phyloP scores from a whole-genome alignment of 805 yeast genomes.

The Candida schatavii region DNA sequence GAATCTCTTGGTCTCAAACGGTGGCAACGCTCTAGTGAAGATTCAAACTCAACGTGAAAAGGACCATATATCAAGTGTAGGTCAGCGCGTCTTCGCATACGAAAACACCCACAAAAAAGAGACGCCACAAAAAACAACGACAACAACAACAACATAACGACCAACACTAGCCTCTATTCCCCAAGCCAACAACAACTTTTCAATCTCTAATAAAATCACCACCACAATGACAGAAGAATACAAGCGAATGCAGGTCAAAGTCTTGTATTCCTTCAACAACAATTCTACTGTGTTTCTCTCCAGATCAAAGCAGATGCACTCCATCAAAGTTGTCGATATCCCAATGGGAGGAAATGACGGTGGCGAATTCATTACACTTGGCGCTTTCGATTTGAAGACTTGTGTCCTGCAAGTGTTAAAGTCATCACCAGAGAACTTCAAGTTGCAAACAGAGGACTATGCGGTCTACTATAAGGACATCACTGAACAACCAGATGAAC shows the following conservation, averaged over 20 bases:
- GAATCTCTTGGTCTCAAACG: too few relatives aligned
- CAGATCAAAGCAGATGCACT: constrained; percentile 30
- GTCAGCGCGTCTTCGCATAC: too few relatives aligned
- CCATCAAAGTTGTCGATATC: constrained; percentile 38
- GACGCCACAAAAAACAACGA: constrained; percentile 1
- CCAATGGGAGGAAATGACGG: constrained; percentile 22
- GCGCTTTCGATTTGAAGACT: constrained; percentile 39
- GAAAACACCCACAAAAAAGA: too few relatives aligned
- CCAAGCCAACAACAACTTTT: too few relatives aligned
- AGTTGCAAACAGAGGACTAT: constrained; percentile 36
- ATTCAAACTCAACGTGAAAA: too few relatives aligned
- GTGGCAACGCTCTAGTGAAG: too few relatives aligned
- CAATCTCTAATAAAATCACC: not conserved
- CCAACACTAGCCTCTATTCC: not conserved
- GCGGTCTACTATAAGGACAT: constrained; percentile 46
- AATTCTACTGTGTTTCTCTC: constrained; percentile 42
- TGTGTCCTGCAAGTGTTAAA: constrained; percentile 38
- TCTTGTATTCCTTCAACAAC: constrained; percentile 43
- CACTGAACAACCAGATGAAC: constrained; percentile 48
- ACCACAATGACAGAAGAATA: constrained; percentile 12
- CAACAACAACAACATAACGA: constrained; percentile 1
- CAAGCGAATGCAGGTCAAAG: constrained; percentile 44
- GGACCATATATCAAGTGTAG: too few relatives aligned
- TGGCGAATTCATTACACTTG: constrained; percentile 33
- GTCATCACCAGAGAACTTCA: constrained; percentile 43